Percentiles rank a stretch among this genome's conserved stretches.
Conservation (phyloP, 1,284 basidiomycete species). For the Ganoderma leucocontextum region DNA sequence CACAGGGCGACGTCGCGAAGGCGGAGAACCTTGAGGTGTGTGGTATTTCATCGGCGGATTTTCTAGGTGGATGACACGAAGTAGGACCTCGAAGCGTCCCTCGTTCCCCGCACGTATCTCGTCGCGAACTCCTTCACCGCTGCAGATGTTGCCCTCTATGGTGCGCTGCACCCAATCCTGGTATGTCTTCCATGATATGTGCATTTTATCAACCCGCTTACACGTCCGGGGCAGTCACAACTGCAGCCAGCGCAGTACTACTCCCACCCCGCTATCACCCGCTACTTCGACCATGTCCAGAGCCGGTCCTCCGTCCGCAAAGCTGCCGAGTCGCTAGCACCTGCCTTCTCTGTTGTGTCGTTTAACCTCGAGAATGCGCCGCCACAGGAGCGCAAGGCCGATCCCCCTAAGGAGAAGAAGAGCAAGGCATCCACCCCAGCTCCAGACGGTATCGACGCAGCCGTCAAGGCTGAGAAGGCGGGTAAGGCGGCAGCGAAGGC, state of each 20-base stretch:
- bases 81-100: conserved; percentile 77
- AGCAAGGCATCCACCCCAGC: conserved; percentile 59
- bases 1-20: conserved; percentile 57
- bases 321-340: conserved; percentile 58
- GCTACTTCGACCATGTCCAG: conserved; percentile 96
- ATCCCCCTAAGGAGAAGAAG: conserved; percentile 83
- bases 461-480: conserved; percentile 39
- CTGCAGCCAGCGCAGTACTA: conserved; percentile 75
- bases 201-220: not conserved
- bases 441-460: conserved; percentile 36
- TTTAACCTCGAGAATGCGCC: conserved; percentile 85
- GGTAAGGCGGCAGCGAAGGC: conserved; percentile 35
- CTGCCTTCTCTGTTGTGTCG: conserved; percentile 66
- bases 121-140: conserved; percentile 85
- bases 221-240: conserved; percentile 59
- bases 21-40: conserved; percentile 59
- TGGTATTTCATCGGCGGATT: not conserved
- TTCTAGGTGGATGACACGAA: conserved; percentile 20
- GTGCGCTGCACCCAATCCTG: conserved; percentile 79
- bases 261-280: conserved; percentile 81
- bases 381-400: conserved; percentile 73
- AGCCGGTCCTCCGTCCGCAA: conserved; percentile 65
- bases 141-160: conserved; percentile 88
- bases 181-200: conserved; percentile 55
- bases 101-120: conserved; percentile 83